Conservation (phyloP, 139 green algal genomes). For the Chlorella sp. region DNA sequence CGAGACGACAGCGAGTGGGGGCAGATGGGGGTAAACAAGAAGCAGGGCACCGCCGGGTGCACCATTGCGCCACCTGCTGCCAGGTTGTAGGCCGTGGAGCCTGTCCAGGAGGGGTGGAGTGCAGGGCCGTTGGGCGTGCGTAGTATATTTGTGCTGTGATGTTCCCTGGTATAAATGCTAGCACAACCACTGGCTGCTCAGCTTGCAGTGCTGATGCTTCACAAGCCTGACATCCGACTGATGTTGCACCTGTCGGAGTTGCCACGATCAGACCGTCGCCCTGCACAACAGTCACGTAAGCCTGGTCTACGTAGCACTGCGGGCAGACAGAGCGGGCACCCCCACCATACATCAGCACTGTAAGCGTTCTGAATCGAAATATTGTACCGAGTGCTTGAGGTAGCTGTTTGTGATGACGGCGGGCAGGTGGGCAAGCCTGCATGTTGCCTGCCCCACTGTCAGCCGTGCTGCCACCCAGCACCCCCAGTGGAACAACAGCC, state of each 20-base stretch:
- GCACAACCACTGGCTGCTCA: too few relatives aligned
- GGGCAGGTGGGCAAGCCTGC: too few relatives aligned
- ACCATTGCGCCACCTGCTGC: slow-evolving; percentile 84
- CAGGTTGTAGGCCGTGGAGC: slow-evolving; percentile 93
- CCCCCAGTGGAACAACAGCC: not conserved
- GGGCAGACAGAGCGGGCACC: not conserved
- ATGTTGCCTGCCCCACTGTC: too few relatives aligned
- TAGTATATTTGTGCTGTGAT: too few relatives aligned
- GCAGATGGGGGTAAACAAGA: slow-evolving; percentile 81
- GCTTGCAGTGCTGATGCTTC: too few relatives aligned
- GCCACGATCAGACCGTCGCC: slow-evolving; percentile 92
- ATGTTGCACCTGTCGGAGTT: slow-evolving; percentile 69
- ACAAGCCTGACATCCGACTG: too few relatives aligned
- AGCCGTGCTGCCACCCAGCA: not conserved
- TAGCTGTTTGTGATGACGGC: too few relatives aligned
- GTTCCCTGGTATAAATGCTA: too few relatives aligned
- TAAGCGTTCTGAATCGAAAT: too few relatives aligned
- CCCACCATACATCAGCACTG: too few relatives aligned
- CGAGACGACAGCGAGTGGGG: slow-evolving; percentile 81
- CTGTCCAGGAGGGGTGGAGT: slow-evolving; percentile 36
- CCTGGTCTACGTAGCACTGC: slow-evolving; percentile 82
- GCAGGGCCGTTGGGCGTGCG: too few relatives aligned
- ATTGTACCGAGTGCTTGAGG: too few relatives aligned
- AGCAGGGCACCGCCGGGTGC: slow-evolving; percentile 62
- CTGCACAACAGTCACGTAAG: slow-evolving; percentile 84